A percentile compares a stretch with the other conserved stretches of the same genome.
Evolutionary conservation across 768 basidiomycete genomes (phyloP).

Genomic region (Mycena alexandri): DNA sequence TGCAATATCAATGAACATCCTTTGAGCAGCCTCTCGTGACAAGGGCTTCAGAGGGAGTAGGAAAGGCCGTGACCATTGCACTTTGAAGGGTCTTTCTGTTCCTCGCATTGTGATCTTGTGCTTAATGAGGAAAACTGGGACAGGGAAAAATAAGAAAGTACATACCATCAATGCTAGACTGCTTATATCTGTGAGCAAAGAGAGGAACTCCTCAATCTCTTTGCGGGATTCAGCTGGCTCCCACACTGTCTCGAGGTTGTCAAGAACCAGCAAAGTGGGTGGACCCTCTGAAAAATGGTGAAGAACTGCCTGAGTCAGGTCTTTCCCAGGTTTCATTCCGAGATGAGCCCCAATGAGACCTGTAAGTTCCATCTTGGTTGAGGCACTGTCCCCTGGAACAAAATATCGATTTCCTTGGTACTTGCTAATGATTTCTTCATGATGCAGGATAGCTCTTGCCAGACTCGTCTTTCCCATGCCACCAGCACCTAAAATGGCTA

Average conservation of each 20-base stretch:
- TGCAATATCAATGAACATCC: constrained; percentile 10
- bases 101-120: constrained; percentile 20
- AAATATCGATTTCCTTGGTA: not conserved
- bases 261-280: constrained; percentile 1
- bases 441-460: constrained; percentile 3
- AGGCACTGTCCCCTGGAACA: not conserved
- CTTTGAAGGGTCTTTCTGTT: constrained; percentile 1
- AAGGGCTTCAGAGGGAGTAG: not conserved
- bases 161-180: constrained; percentile 6
- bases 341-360: not conserved
- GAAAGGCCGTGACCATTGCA: not conserved
- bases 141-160: not conserved
- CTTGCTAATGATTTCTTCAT: not conserved
- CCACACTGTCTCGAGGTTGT: constrained; percentile 17
- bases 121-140: not conserved
- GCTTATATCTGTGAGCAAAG: not conserved
- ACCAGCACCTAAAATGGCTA: constrained; percentile 12
- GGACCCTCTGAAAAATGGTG: not conserved
- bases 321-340: not conserved
- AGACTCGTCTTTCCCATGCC: constrained; percentile 18
- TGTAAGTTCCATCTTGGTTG: not conserved
- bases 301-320: not conserved
- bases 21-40: not conserved
- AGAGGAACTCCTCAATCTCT: constrained; percentile 10
- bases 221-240: not conserved